Evolutionary conservation across 495 filamentous ascomycete species (phyloP).

Genomic region (Antarctomyces pellizariae): DNA sequence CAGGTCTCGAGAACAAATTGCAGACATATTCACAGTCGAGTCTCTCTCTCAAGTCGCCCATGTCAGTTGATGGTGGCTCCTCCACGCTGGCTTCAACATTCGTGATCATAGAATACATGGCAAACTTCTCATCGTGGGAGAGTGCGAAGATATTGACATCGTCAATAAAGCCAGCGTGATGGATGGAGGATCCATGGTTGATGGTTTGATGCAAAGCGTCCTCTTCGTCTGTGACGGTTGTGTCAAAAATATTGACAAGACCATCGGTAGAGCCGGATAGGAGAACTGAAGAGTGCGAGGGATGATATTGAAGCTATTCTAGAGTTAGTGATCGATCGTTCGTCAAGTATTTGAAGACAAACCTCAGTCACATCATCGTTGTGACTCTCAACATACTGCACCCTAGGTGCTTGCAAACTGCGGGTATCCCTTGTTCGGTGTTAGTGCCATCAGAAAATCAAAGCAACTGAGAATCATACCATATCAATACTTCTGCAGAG

Average conservation of each 20-base stretch:
- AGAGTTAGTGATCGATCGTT: constrained; percentile 2
- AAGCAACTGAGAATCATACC: constrained; percentile 21
- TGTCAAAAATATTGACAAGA: constrained; percentile 68
- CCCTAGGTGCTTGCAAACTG: constrained; percentile 13
- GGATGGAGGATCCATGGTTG: constrained; percentile 66
- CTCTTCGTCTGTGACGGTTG: constrained; percentile 52
- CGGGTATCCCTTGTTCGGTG: constrained; percentile 10
- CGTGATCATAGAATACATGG: constrained; percentile 44
- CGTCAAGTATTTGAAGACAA: constrained; percentile 1
- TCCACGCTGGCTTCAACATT: constrained; percentile 28
- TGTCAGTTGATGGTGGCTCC: constrained; percentile 27
- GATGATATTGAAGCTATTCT: constrained; percentile 45
- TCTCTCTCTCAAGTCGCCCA: constrained; percentile 51
- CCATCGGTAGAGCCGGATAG: constrained; percentile 85
- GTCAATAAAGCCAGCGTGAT: constrained; percentile 61
- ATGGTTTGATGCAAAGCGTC: constrained; percentile 67
- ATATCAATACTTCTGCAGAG: constrained; percentile 50
- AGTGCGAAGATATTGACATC: constrained; percentile 45
- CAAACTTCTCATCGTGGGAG: constrained; percentile 61
- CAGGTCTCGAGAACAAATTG: constrained; percentile 32
- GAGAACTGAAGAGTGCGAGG: constrained; percentile 33
- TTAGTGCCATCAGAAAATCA: constrained; percentile 1
- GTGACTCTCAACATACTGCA: constrained; percentile 62
- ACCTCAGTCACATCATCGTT: constrained; percentile 82
- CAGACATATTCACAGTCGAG: constrained; percentile 67